These are phyloP conservation scores for Entonaema liquescens DNA, from an alignment of 495 filamentous ascomycete species.

Conservation along the genomic window DNA sequence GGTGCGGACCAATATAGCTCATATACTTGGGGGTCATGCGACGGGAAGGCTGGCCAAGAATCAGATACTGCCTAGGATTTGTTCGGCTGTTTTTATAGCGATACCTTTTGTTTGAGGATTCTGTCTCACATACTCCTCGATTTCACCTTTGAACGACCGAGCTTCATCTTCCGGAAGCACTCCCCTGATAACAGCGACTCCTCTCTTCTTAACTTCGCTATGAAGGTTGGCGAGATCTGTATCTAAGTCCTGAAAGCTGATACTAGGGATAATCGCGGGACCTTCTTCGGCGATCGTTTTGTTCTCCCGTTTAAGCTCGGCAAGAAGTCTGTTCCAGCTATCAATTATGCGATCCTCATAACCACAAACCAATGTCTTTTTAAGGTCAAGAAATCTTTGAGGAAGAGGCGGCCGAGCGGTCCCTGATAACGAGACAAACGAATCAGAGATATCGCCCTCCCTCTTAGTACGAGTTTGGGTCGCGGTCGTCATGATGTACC, in stretches of 20 bases:
- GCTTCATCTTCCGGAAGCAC: constrained; percentile 69
- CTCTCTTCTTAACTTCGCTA: constrained; percentile 66
- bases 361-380: constrained; percentile 67
- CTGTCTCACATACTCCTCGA: constrained; percentile 67
- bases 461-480: constrained; percentile 43
- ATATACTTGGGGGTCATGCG: constrained; percentile 74
- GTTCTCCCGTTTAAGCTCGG: constrained; percentile 62
- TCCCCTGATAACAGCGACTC: constrained; percentile 69
- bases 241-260: constrained; percentile 65
- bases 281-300: constrained; percentile 53
- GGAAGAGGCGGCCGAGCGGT: constrained; percentile 70
- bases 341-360: constrained; percentile 67
- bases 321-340: constrained; percentile 77
- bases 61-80: constrained; percentile 27
- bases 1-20: constrained; percentile 89
- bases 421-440: constrained; percentile 83
- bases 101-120: constrained; percentile 67
- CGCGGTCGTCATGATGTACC: constrained; percentile 24
- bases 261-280: constrained; percentile 62
- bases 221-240: constrained; percentile 53
- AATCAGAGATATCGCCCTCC: constrained; percentile 81
- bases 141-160: constrained; percentile 63
- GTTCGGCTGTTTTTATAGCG: background rate
- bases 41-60: constrained; percentile 58
- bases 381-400: constrained; percentile 78